Evolutionary conservation across 2,329 filamentous ascomycete species (phyloP).

Genomic region (Canariomyces notabilis): DNA sequence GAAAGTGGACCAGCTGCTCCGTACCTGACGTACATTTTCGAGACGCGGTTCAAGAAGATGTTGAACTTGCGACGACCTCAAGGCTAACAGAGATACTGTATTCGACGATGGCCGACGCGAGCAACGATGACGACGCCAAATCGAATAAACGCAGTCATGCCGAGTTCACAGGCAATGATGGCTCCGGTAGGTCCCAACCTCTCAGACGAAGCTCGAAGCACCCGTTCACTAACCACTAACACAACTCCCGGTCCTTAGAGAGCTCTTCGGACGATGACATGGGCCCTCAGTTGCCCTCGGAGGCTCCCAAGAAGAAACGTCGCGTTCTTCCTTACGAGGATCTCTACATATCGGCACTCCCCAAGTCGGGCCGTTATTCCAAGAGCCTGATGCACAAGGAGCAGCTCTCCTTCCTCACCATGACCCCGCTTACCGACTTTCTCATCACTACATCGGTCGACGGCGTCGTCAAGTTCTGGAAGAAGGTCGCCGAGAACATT

Average conservation of each 20-base stretch:
- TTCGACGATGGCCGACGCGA: constrained; percentile 30
- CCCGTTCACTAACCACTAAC: neutral
- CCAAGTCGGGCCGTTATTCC: constrained; percentile 75
- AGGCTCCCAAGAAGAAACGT: constrained; percentile 82
- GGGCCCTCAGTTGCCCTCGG: constrained; percentile 82
- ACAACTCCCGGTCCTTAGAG: constrained; percentile 35
- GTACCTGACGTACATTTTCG: no score
- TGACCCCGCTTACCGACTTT: constrained; percentile 90
- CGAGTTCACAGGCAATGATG: constrained; percentile 47
- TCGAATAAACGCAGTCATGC: constrained; percentile 53
- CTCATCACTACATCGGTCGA: constrained; percentile 90
- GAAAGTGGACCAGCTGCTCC: no score
- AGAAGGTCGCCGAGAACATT: constrained; percentile 82
- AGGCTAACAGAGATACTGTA: neutral
- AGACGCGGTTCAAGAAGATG: no score
- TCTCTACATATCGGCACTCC: constrained; percentile 86
- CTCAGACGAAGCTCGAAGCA: neutral
- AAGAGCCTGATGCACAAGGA: constrained; percentile 99
- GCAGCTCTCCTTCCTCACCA: constrained; percentile 78
- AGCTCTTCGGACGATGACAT: constrained; percentile 87
- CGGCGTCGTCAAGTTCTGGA: constrained; percentile 99
- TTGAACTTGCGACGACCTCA: neutral
- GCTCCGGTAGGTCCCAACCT: constrained; percentile 31
- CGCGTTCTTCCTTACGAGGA: constrained; percentile 90
- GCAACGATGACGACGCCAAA: constrained; percentile 30